A percentile compares a stretch with the other conserved stretches of the same genome.
These are phyloP conservation scores for Gentiana macrophylla DNA, from an alignment of 257 asterid species.

Conservation along the genomic window DNA sequence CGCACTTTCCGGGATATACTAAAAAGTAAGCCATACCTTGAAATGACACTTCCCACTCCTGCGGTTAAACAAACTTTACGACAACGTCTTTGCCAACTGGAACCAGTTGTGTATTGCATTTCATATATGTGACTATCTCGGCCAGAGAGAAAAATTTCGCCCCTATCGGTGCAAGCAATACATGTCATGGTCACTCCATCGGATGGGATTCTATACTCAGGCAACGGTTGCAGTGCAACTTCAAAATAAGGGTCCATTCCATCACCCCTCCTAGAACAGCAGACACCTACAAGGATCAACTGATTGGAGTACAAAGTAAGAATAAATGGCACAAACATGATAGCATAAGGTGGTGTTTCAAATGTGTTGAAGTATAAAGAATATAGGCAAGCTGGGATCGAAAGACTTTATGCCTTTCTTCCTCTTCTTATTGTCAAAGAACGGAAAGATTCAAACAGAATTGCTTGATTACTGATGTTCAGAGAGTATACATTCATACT, in stretches of 20 bases:
- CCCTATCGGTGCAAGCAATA: slow-evolving; percentile 73
- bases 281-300: slow-evolving; percentile 93
- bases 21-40: slow-evolving; percentile 45
- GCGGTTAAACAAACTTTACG: slow-evolving; percentile 85
- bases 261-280: slow-evolving; percentile 83
- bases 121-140: slow-evolving; percentile 94
- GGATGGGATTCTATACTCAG: slow-evolving; percentile 83
- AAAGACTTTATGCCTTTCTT: too few species aligned
- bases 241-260: slow-evolving; percentile 86
- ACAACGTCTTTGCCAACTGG: slow-evolving; percentile 91
- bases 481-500: too few species aligned
- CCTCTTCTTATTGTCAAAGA: too few species aligned
- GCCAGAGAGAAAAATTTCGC: slow-evolving; percentile 88
- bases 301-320: slow-evolving; percentile 26
- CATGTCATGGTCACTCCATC: slow-evolving; percentile 99
- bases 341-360: neutral
- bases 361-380: too few species aligned
- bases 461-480: too few species aligned
- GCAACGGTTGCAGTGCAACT: slow-evolving; percentile 79
- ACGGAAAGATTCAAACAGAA: too few species aligned
- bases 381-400: too few species aligned
- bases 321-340: neutral
- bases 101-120: slow-evolving; percentile 84
- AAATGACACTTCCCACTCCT: slow-evolving; percentile 78
- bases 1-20: neutral